Base-by-base conservation (phyloP, 2,329 filamentous ascomycete genomes). In the Tolypocladium ophioglossoides region DNA sequence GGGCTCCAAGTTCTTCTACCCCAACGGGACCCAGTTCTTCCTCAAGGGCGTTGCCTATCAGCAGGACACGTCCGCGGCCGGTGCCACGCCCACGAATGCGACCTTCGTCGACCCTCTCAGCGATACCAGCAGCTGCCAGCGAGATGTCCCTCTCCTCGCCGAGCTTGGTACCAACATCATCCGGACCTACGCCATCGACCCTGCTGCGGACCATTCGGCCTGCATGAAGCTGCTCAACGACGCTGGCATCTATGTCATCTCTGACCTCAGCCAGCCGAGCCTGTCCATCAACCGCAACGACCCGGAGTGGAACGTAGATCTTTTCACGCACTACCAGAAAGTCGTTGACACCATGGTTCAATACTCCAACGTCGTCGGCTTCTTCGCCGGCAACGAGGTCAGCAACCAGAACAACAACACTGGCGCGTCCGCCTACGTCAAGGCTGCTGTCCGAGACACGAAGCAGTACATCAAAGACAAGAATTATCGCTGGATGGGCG, bases 311-410 rank as follows among this genome's bases (percentile, higher is more conserved):
- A 84, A 90, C 68, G 80, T 84, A 52, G 79, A 80, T 14, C 79
- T 96, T 49, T 95, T 85, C 75, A 69, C 78, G 39, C 89, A 90
- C 59, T 99, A 97, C 79, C 88, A 85, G 55, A 74, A 74, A 34
- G 94, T 99, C 57, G 76, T 99, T 56, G 91, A 97, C 67, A 78
- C 82, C 58, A 77, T 99, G 64, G 78, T 80, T 62, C 78, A 88
- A 68, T 97, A 95, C 79, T 80, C 82, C 72, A 99, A 99, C 75
- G 85, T 89, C 52, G 84, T 99, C 59, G 94, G 94, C 64, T 99
- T 97, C 85, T 97, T 99, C 70, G 92, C 91, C 62, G 94, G 94
- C 69, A 99, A 99, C 74, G 94, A 99, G 76, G 94, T 99, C 58
- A 86, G 90, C 64, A 95, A 96, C 78, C 81, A 85, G 64, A 78